Base-by-base conservation (phyloP, 345 rosid genomes). In the Erysimum cheiranthoides region DNA sequence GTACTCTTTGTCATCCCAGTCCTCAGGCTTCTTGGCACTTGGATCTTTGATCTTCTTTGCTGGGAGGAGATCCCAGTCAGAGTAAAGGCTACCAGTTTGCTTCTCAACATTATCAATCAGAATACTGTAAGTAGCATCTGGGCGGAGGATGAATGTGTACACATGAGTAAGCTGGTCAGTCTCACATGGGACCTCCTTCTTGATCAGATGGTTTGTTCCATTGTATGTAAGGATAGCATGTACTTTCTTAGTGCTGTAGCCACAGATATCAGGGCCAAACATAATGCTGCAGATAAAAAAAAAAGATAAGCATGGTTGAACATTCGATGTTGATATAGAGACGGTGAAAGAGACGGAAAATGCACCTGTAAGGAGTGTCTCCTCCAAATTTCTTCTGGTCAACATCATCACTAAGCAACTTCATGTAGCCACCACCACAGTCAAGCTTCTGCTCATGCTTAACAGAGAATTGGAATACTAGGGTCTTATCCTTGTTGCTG, bases 391-490 rank as follows among this genome's bases (percentile, higher is more conserved):
- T 90, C 81, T 91, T 91, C 82, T 93, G 99, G 86, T 96, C 98
- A 79, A 89, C 62, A 4, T 87, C 94, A 46, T 84, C 94, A 50
- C 97, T 93, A 46, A 96, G 89, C 80, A 96, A 81, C 89, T 96
- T 96, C 93, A 96, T 86, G 89, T 96, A 96, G 71, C 99, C 99
- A 75, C 99, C 99, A 79, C 99, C 99, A 80, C 99, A 96, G 80
- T 96, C 99, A 73, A 96, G 99, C 83, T 96, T 96, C 80, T 96
- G 99, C 74, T 96, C 99, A 59, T 96, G 99, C 90, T 95, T 96
- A 75, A 96, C 99, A 3, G 91, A 88, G 78, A 96, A 93, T 61
- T 93, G 99, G 86, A 96, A 96, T 75, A 93, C 99, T 4, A 96
- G 81, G 11, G 96, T 89, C 73, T 86, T 85, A 51, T 88, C 96